A percentile compares a stretch with the other conserved stretches of the same genome.
Evolutionary conservation across 169 alveolate genomes (phyloP).

Genomic region (Theileria annulata): DNA sequence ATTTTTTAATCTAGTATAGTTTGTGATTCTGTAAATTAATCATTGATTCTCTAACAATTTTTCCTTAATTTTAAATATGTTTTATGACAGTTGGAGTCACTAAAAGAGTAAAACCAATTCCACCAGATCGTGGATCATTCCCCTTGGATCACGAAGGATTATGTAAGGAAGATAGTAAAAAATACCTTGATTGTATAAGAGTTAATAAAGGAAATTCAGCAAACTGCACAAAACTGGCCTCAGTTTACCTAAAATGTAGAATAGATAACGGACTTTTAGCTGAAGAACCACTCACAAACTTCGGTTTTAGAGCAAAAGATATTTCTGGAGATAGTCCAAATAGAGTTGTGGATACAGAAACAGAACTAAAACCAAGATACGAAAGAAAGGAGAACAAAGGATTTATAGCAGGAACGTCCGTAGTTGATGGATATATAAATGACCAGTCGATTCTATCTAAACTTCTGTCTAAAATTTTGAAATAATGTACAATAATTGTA

Average conservation of each 20-base stretch:
- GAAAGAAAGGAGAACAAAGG: slow-evolving; percentile 54
- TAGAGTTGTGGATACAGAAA: slow-evolving; percentile 28
- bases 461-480: slow-evolving; percentile 43
- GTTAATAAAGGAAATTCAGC: slow-evolving; percentile 51
- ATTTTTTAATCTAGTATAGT: not conserved
- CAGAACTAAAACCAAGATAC: slow-evolving; percentile 17
- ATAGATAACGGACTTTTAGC: slow-evolving; percentile 55
- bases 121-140: slow-evolving; percentile 75
- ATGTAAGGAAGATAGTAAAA: slow-evolving; percentile 37
- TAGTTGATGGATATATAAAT: slow-evolving; percentile 45
- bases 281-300: slow-evolving; percentile 50
- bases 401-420: slow-evolving; percentile 41
- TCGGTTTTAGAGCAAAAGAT: slow-evolving; percentile 57
- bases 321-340: not conserved
- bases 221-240: slow-evolving; percentile 53
- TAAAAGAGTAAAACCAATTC: slow-evolving; percentile 48
- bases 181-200: slow-evolving; percentile 54
- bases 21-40: not conserved
- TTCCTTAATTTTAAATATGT: not conserved
- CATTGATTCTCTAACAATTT: not conserved
- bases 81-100: slow-evolving; percentile 56
- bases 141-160: slow-evolving; percentile 71
- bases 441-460: slow-evolving; percentile 38
- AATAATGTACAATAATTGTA: not conserved
- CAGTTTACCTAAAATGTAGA: slow-evolving; percentile 65